Evolutionary conservation across 1,284 basidiomycete genomes (phyloP).

Genomic region (Grifola frondosa): DNA sequence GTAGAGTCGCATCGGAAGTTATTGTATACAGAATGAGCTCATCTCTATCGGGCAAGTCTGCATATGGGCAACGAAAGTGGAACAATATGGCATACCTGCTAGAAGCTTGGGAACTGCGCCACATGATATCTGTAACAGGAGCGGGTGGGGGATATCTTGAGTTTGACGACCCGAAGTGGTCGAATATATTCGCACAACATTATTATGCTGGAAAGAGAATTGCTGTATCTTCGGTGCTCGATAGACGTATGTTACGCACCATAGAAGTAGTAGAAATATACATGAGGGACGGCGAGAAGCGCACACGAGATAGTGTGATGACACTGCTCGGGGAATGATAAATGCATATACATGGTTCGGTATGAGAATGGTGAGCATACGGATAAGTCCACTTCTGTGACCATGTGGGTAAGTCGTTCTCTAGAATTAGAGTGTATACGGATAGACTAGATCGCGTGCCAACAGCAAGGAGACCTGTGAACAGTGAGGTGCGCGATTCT

Average conservation of each 20-base stretch:
- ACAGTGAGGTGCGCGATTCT: conserved; percentile 12
- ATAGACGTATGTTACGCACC: conserved; percentile 37
- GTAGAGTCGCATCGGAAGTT: conserved; percentile 72
- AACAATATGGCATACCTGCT: conserved; percentile 51
- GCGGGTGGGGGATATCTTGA: conserved; percentile 67
- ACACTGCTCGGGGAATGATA: conserved; percentile 35
- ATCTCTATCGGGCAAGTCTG: conserved; percentile 44
- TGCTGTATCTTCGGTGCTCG: conserved; percentile 1
- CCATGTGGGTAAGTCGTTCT: conserved; percentile 81
- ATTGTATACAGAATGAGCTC: conserved; percentile 77
- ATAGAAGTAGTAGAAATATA: conserved; percentile 65
- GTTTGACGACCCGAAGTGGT: conserved; percentile 70
- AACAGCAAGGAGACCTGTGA: conserved; percentile 68
- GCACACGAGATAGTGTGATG: conserved; percentile 48
- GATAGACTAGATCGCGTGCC: conserved; percentile 58
- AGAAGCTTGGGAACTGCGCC: conserved; percentile 65
- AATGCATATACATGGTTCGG: conserved; percentile 11
- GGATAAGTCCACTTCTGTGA: conserved; percentile 66
- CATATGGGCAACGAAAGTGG: conserved; percentile 2
- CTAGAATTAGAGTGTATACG: conserved; percentile 70
- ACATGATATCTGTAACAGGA: conserved; percentile 59
- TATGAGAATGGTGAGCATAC: conserved; percentile 40
- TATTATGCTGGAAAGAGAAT: conserved; percentile 46
- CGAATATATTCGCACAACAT: conserved; percentile 61
- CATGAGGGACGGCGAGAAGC: conserved; percentile 73